Conservation (phyloP, 106 monocot genomes). For the Agapanthus africanus region DNA sequence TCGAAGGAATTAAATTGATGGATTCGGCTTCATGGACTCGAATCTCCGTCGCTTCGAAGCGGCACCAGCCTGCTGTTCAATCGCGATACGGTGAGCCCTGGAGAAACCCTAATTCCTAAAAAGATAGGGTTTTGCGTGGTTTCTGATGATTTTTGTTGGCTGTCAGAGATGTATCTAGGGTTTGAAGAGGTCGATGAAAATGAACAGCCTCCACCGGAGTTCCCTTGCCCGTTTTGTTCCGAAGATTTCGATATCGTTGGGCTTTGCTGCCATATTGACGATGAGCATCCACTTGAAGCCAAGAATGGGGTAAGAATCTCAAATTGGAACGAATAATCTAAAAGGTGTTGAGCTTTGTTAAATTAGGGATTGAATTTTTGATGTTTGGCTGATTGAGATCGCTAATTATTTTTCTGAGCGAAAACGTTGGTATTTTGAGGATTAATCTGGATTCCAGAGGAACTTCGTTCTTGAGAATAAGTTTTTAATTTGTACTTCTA, state of each 20-base stretch:
- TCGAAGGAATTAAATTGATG: constrained; percentile 18
- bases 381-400: no score
- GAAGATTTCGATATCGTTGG: constrained; percentile 86
- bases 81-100: constrained; percentile 56
- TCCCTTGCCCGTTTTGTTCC: constrained; percentile 73
- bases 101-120: no score
- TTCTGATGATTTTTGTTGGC: not conserved
- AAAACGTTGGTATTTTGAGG: no score
- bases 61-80: constrained; percentile 41
- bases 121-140: no score
- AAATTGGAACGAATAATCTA: no score
- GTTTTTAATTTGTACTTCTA: no score
- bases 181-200: constrained; percentile 68
- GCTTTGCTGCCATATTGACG: constrained; percentile 86
- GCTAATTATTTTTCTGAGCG: no score
- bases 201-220: constrained; percentile 48
- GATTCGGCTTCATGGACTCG: constrained; percentile 61
- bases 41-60: constrained; percentile 41
- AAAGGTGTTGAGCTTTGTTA: no score
- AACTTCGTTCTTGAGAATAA: no score
- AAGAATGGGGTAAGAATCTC: constrained; percentile 83
- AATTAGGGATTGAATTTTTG: no score
- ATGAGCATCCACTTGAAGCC: constrained; percentile 82
- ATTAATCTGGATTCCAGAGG: no score
- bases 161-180: constrained; percentile 58